These are phyloP conservation scores for Dothideomycetes sp. DNA, from an alignment of 2,329 filamentous ascomycete species.

Conservation along the genomic window DNA sequence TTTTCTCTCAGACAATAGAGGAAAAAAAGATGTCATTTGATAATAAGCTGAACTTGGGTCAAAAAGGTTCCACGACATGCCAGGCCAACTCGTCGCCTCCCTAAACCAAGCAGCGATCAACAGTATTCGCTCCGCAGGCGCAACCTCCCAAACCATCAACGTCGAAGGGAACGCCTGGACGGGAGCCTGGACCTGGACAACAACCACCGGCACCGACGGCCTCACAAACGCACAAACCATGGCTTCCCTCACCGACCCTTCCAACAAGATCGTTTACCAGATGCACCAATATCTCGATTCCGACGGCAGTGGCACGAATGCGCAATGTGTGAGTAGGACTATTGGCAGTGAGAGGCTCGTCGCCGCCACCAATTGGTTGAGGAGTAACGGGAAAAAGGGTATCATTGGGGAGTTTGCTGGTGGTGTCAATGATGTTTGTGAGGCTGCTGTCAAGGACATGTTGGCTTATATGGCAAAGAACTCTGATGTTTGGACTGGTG, in stretches of 20 bases:
- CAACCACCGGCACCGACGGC: slow-evolving; percentile 30
- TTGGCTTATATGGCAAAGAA: slow-evolving; percentile 41
- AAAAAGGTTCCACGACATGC: slow-evolving; percentile 39
- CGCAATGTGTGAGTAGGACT: slow-evolving; percentile 43
- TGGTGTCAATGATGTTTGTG: slow-evolving; percentile 42
- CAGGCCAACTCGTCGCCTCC: slow-evolving; percentile 34
- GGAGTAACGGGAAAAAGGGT: slow-evolving; percentile 43
- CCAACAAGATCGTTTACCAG: slow-evolving; percentile 48
- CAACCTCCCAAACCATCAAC: slow-evolving; percentile 48
- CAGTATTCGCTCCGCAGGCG: slow-evolving; percentile 36
- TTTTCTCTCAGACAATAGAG: not conserved
- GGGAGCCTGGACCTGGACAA: slow-evolving; percentile 44
- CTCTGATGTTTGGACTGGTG: slow-evolving; percentile 45
- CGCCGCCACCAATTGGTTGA: slow-evolving; percentile 46
- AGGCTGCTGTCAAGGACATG: slow-evolving; percentile 42
- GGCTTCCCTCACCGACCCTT: slow-evolving; percentile 41
- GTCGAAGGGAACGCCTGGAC: slow-evolving; percentile 47
- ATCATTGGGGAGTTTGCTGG: slow-evolving; percentile 48
- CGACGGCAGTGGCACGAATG: slow-evolving; percentile 45
- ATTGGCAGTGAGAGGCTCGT: slow-evolving; percentile 44
- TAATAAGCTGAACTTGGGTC: too few relatives aligned
- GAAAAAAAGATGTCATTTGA: too few relatives aligned
- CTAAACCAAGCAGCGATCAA: slow-evolving; percentile 41
- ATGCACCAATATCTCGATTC: slow-evolving; percentile 56
- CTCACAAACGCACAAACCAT: slow-evolving; percentile 37